Conservation (phyloP, 2,329 filamentous ascomycete genomes). For the Fusarium napiforme region DNA sequence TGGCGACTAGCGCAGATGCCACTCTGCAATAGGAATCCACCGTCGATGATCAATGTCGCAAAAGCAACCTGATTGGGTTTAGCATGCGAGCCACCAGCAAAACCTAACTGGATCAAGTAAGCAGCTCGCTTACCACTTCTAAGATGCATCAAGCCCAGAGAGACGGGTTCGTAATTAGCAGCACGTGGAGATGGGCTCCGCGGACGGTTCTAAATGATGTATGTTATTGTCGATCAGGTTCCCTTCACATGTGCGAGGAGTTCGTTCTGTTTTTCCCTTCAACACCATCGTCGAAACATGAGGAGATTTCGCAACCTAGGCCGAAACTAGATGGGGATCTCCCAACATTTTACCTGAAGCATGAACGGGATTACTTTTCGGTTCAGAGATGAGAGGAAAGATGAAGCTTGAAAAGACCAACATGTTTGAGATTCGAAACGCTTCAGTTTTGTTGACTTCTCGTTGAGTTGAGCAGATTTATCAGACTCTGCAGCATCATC, state of each 20-base stretch:
- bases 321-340: constrained; percentile 10
- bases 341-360: not conserved
- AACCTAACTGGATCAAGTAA: not conserved
- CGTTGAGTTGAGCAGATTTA: not conserved
- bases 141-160: not conserved
- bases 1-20: not conserved
- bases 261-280: not conserved
- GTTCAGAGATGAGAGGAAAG: not conserved
- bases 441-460: not conserved
- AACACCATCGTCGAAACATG: not conserved
- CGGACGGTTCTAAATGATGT: not conserved
- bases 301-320: constrained; percentile 34
- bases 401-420: not conserved
- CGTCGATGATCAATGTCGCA: constrained; percentile 29
- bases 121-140: not conserved
- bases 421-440: not conserved
- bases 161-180: not conserved
- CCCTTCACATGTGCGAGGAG: not conserved
- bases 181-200: not conserved
- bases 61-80: constrained; percentile 31
- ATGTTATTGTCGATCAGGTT: not conserved
- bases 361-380: not conserved
- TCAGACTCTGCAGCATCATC: not conserved
- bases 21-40: not conserved
- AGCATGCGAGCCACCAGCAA: constrained; percentile 36